Percentiles rank a stretch among this genome's conserved stretches.
Evolutionary conservation across 176 grass and related monocot species (phyloP).

Genomic region (Echinochloa phyllopogon): DNA sequence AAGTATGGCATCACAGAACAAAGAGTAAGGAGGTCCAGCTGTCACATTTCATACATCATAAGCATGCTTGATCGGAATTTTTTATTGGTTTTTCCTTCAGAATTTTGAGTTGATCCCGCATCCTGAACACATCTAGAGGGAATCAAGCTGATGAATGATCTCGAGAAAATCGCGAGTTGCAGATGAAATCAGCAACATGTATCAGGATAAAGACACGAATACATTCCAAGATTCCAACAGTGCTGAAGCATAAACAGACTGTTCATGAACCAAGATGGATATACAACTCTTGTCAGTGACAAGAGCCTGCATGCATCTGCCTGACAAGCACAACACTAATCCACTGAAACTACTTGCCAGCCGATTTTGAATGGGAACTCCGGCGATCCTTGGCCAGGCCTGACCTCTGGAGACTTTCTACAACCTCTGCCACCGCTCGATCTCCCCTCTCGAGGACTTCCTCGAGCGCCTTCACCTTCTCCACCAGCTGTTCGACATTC

Average conservation of each 20-base stretch:
- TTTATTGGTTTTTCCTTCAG: neutral
- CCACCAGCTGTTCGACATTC: conserved; percentile 27
- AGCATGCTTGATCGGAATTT: neutral
- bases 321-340: neutral
- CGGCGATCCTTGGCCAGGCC: neutral
- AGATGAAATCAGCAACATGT: neutral
- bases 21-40: neutral
- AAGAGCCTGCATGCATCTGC: neutral
- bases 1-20: neutral
- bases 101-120: neutral
- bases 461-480: conserved; percentile 44
- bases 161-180: too few relatives aligned
- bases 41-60: neutral
- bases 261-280: neutral
- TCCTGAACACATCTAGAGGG: neutral
- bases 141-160: neutral
- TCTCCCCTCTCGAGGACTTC: conserved; percentile 37
- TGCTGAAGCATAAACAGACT: neutral
- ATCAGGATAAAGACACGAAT: neutral
- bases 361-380: neutral
- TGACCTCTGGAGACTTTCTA: conserved; percentile 26
- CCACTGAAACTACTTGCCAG: conserved; percentile 39
- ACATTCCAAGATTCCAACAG: neutral
- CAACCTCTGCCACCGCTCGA: neutral
- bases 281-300: neutral